Percentiles rank a stretch among this genome's conserved stretches.
phyloP scores from a whole-genome alignment of 148 eudicot genomes.

The Amaranthus hypochondriacus region DNA sequence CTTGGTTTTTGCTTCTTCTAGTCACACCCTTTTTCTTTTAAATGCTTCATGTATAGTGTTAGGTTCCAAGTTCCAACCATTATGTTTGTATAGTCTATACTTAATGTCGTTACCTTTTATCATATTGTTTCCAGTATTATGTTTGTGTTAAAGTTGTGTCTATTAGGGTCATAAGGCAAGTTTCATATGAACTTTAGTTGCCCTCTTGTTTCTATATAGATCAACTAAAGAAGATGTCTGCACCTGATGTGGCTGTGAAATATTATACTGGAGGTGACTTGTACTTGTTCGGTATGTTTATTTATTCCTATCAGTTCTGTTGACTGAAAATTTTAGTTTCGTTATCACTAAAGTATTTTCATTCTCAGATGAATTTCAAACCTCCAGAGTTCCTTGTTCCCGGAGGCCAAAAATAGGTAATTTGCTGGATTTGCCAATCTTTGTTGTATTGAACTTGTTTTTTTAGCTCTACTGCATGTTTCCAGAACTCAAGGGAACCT shows the following conservation, averaged over 20 bases:
- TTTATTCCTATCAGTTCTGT: slow-evolving; percentile 15
- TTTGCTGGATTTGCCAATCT: not conserved
- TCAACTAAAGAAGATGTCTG: slow-evolving; percentile 66
- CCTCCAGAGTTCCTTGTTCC: slow-evolving; percentile 73
- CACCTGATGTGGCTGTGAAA: slow-evolving; percentile 78
- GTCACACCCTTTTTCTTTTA: no score
- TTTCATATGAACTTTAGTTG: not conserved
- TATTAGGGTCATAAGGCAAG: no score
- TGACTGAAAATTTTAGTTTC: not conserved
- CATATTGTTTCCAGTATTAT: no score
- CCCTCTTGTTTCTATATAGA: slow-evolving; percentile 32
- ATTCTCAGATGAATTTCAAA: slow-evolving; percentile 89
- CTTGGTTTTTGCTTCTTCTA: no score
- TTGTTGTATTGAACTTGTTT: not conserved
- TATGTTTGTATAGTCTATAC: no score
- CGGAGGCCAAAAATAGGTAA: slow-evolving; percentile 91
- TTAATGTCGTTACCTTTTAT: no score
- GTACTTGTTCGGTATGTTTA: slow-evolving; percentile 86
- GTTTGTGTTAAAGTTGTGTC: no score
- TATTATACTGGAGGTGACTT: slow-evolving; percentile 88
- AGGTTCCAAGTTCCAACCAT: no score
- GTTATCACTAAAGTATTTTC: slow-evolving; percentile 12
- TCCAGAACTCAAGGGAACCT: not conserved
- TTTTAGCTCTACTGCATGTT: not conserved
- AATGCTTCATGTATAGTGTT: no score